Percentiles rank a stretch among this genome's conserved stretches.
Evolutionary conservation across 176 grass and related monocot species (phyloP).

Genomic region (Ensete glaucum): DNA sequence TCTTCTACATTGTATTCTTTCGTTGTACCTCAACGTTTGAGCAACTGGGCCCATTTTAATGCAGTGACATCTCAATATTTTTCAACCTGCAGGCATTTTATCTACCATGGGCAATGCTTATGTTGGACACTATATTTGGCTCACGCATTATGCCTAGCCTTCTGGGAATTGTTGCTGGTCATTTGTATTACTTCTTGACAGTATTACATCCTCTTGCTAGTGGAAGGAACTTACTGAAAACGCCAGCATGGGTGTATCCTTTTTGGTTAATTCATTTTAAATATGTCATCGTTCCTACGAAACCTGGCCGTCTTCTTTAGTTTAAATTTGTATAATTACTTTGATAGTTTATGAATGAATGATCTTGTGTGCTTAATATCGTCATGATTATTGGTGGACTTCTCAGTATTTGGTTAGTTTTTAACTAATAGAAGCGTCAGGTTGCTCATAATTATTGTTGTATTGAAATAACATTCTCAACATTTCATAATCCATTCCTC

Average conservation of each 20-base stretch:
- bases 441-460: background rate
- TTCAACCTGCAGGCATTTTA: slow-evolving; percentile 69
- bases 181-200: slow-evolving; percentile 83
- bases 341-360: background rate
- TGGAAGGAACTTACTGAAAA: slow-evolving; percentile 82
- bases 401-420: background rate
- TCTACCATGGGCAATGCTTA: slow-evolving; percentile 96
- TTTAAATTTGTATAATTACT: background rate
- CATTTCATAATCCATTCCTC: background rate
- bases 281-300: slow-evolving; percentile 6
- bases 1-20: slow-evolving; percentile 8
- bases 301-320: background rate
- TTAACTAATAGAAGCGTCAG: background rate
- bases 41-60: background rate
- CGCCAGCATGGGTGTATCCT: slow-evolving; percentile 95
- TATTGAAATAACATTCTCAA: background rate
- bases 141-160: slow-evolving; percentile 48
- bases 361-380: background rate
- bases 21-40: background rate
- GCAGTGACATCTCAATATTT: background rate
- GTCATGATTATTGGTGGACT: background rate
- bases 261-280: slow-evolving; percentile 23
- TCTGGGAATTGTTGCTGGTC: slow-evolving; percentile 77
- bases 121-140: slow-evolving; percentile 78
- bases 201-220: slow-evolving; percentile 73